Base-by-base conservation (phyloP, 2,329 filamentous ascomycete genomes). In the Huntiella moniliformis region DNA sequence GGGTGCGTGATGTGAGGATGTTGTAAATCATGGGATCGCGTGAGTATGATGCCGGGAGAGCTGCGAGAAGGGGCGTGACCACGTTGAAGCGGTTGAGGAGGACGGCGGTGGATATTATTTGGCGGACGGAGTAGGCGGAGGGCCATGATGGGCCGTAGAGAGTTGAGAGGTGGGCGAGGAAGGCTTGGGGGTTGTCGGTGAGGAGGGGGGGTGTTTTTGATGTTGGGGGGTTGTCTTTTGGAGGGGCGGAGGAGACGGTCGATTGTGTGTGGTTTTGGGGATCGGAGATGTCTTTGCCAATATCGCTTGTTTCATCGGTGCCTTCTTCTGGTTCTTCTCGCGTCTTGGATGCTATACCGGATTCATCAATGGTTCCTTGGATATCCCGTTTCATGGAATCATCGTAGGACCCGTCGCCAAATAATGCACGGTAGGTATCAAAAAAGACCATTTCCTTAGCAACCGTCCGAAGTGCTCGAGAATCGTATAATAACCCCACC, bases 141-240 rank as follows among this genome's bases (percentile, higher is more conserved):
- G 66, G 55, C 69, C 69, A 73, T n/a, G 56, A 56, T 1, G 56
- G 51, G 4, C 68, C 67, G 54, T 71, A 72, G 3, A 64, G 59
- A 6, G 56, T 55, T 4, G 58, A 53, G 52, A 68, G 66, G 32
- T 60, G 56, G 7, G 52, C 51, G 5, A 70, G 46, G 48, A 72
- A 70, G 0, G 51, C 46, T 13, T 56, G 55, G 3, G 59, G 53
- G 52, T 68, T 65, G 22, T 60, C 56, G 7, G 52, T 51, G 6
- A 70, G 46, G 48, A 72, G 70, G 0, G 51, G 45, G 8, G 37
- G 11, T 3, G 31, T 28, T 1, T 10, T 15, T 5, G 38, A 12
- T 7, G 13, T 5, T 12, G 5, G 35, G 6, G 39, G 31, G 17
- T 32, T 12, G 16, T 22, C 31, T 16, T 39, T 22, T n/a, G 38